Evolutionary conservation across 352 stramenopile species (phyloP), one percentile per base, ranked within the genome.

Genomic region (Globisporangium barbulae): DNA sequence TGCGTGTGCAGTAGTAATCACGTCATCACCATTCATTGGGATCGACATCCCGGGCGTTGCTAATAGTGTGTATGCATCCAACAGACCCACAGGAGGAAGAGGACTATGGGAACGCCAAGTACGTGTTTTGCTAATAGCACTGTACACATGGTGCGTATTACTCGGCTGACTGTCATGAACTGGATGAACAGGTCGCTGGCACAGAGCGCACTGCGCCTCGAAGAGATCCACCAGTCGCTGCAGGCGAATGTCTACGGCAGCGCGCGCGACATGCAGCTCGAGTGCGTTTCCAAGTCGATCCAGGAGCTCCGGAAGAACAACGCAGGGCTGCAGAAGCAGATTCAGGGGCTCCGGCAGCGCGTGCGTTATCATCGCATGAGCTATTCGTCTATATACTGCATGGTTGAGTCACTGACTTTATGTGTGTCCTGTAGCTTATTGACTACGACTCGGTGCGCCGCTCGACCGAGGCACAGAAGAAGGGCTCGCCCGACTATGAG

Each of bases 381-480:
- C 12, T 45, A 19, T 19, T 5, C 4, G 52, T 25, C 10, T 30
- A 17, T 25, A 19, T 3, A 47, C 3, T 53, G 48, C 5, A 39
- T 54, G 28, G 7, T 13, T 25, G 15, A 56, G 31, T 12, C 30
- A 21, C 25, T 62, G 15, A 21, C 10, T 19, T 3, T 17, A n/a
- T 30, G 21, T 25, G 10, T 17, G 7, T 49, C 12, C 19, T 10
- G 8, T 58, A 93, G 80, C 68, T 91, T 37, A 75, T 77, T n/a
- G 81, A 92, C 48, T 87, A 90, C 53, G 81, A 92, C 55, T 86
- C 79, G 21, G 74, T 85, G n/a, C 79, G 83, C 10, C 83, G 83
- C 17, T 82, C 78, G 30, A 74, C 79, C 35, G 83, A 91, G 58
- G 67, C 64, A 13, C 77, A 91, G 61, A 89, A 81, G 65, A 75